phyloP scores from a whole-genome alignment of 2,329 filamentous ascomycete species.

The Colletotrichum lentis region DNA sequence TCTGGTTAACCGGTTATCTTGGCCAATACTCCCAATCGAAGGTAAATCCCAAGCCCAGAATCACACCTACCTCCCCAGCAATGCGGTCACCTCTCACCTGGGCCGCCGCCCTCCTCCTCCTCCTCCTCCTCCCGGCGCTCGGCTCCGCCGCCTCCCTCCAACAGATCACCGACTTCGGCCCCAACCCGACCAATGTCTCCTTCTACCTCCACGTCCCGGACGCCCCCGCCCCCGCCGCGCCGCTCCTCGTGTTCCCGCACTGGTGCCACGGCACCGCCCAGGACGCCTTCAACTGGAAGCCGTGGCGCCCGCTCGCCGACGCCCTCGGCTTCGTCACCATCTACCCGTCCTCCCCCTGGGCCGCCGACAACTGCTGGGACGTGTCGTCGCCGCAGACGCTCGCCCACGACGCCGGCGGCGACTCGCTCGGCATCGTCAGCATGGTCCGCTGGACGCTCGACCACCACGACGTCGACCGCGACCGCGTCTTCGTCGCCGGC shows the following conservation, averaged over 20 bases:
- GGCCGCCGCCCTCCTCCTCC: constrained; percentile 10
- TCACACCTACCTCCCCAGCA: not conserved
- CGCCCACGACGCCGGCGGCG: constrained; percentile 59
- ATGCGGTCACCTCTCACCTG: not conserved
- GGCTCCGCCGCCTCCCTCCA: constrained; percentile 31
- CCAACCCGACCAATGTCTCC: constrained; percentile 59
- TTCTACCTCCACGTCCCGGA: constrained; percentile 63
- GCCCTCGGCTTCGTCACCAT: constrained; percentile 62
- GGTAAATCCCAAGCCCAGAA: no score
- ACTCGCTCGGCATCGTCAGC: constrained; percentile 60
- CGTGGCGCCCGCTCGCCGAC: constrained; percentile 62
- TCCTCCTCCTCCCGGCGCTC: constrained; percentile 18
- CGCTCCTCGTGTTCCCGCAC: constrained; percentile 64
- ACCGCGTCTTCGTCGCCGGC: constrained; percentile 61
- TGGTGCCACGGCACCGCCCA: constrained; percentile 65
- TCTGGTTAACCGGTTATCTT: not conserved
- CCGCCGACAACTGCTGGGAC: constrained; percentile 64
- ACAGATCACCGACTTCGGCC: constrained; percentile 44
- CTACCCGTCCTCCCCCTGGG: constrained; percentile 51
- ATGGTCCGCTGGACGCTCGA: constrained; percentile 61
- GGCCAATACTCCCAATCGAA: not conserved
- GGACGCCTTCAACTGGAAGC: constrained; percentile 58
- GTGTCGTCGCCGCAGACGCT: constrained; percentile 60
- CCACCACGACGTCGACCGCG: constrained; percentile 56
- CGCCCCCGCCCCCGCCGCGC: constrained; percentile 53